Conservation (phyloP, 2,329 filamentous ascomycete genomes). For the Myriangium duriaei region DNA sequence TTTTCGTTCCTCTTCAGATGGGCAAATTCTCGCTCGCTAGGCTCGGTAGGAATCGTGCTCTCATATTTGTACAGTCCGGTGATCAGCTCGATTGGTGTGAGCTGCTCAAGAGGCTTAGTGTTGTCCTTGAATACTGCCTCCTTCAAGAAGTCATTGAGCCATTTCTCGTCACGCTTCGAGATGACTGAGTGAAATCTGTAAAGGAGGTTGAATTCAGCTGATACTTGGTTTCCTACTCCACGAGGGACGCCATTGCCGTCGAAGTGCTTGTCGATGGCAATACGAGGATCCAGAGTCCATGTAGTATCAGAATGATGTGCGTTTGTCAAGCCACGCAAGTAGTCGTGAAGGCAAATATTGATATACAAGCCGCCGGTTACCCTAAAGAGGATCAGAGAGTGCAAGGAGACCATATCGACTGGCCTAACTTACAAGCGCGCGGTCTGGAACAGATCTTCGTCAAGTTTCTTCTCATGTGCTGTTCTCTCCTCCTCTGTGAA, state of each 20-base stretch:
- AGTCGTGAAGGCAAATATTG: slow-evolving; percentile 66
- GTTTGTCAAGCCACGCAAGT: slow-evolving; percentile 66
- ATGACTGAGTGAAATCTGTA: slow-evolving; percentile 83
- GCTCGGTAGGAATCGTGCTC: slow-evolving; percentile 29
- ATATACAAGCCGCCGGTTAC: slow-evolving; percentile 59
- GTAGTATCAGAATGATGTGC: slow-evolving; percentile 59
- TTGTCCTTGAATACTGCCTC: slow-evolving; percentile 49
- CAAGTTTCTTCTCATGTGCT: slow-evolving; percentile 53
- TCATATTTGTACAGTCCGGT: slow-evolving; percentile 49
- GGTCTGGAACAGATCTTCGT: slow-evolving; percentile 70
- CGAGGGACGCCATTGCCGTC: slow-evolving; percentile 46
- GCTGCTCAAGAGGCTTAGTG: neutral
- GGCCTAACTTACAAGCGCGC: too few species aligned
- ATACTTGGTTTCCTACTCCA: slow-evolving; percentile 71
- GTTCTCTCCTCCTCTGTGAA: slow-evolving; percentile 36
- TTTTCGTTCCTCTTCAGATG: slow-evolving; percentile 51
- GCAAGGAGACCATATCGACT: too few species aligned
- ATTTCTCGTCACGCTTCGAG: slow-evolving; percentile 61
- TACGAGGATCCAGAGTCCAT: slow-evolving; percentile 70
- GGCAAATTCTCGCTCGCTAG: slow-evolving; percentile 46
- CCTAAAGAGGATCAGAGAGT: too few species aligned
- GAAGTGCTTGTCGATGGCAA: slow-evolving; percentile 57
- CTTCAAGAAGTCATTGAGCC: too few species aligned
- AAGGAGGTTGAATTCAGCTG: slow-evolving; percentile 77
- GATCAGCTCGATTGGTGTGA: slow-evolving; percentile 41